Base-by-base conservation (phyloP, 768 basidiomycete genomes). In the Termitomyces sp. region DNA sequence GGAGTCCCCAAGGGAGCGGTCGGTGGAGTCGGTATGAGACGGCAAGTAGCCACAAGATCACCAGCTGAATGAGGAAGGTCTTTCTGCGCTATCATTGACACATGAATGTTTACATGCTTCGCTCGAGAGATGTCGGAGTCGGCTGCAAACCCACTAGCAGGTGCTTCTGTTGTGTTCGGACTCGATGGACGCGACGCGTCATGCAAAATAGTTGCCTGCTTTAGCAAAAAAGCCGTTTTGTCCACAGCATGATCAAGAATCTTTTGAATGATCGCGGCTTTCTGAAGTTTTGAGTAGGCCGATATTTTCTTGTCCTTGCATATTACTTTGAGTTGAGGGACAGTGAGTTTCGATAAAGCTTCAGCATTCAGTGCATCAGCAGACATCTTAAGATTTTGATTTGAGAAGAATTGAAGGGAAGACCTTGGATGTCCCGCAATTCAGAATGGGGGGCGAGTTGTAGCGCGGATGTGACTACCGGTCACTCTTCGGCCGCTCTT, bases 261-360 rank as follows among this genome's bases (percentile, higher is more conserved):
- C 64, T 78, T 86, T 57, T 75, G 72, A 30, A 90, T 67, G 38
- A 90, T 73, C 1, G 72, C 78, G 51, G 73, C 69, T 67, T 89
- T 89, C 41, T 69, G 66, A 19, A 88, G 78, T 65, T 85, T 91
- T 10, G 86, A 87, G 65, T 87, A 90, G 0, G 85, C 85, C 43
- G 73, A 64, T 26, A 90, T 71, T 21, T 76, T 72, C 54, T 70
- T 76, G 50, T 84, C 86, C 65, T 86, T 90, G 69, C 87, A 91
- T 14, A 89, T 57, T 3, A 76, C 76, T 64, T 83, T 89, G 19
- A 91, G 76, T 60, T 85, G 84, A 19, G 82, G 67, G 10, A 87
- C 83, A 8, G 82, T 86, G 2, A 86, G 67, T 63, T 75, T 78
- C 45, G 66, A 70, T n/a, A 78, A 64, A 23, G 67, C 67, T n/a